Base-by-base conservation (phyloP, 2,329 filamentous ascomycete species). In the Aspergillus hortae region DNA sequence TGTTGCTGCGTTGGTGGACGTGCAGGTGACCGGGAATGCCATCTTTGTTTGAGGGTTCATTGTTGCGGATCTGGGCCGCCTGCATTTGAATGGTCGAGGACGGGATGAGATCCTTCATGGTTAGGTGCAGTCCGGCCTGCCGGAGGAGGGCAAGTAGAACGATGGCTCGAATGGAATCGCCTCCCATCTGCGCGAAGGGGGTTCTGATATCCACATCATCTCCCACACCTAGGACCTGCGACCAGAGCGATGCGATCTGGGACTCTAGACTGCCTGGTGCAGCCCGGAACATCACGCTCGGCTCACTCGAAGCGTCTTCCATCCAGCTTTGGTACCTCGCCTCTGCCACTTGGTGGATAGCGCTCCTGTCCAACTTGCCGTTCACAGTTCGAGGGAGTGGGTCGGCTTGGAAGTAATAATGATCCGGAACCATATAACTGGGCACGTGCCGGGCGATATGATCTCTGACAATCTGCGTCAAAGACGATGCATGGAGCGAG, bases 141-240 rank as follows among this genome's bases (percentile, higher is more conserved):
- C 49, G 49, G 23, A 51, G 25, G 4, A 33, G 11, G 15, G 49
- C 43, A 6, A 51, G 35, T 7, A 51, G 35, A n/a, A 14, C 32
- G 21, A 51, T 43, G 17, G 49, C 49, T 6, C 49, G 49, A 33
- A 51, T 46, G 17, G 49, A 51, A 35, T 51, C 43, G 12, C 49
- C 49, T 6, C 49, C 49, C 15, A 51, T 14, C 12, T 30, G 36
- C n/a, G 44, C 30, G n/a, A 51, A 51, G 9, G 44, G 17, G 12
- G 27, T 14, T 3, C 43, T 51, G 12, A 44, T 38, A 23, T 44
- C 48, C 6, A 49, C 7, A 15, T 49, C 41, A n/a, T 35, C 40
- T 7, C 44, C 33, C 15, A 27, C 12, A 4, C 48, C 48, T 12
- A 49, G 30, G 11, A 44, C 41, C 11, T 49, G n/a, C 27, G 48